Evolutionary conservation across 2,329 filamentous ascomycete genomes (phyloP).

Genomic region (Microsporum audouinii): DNA sequence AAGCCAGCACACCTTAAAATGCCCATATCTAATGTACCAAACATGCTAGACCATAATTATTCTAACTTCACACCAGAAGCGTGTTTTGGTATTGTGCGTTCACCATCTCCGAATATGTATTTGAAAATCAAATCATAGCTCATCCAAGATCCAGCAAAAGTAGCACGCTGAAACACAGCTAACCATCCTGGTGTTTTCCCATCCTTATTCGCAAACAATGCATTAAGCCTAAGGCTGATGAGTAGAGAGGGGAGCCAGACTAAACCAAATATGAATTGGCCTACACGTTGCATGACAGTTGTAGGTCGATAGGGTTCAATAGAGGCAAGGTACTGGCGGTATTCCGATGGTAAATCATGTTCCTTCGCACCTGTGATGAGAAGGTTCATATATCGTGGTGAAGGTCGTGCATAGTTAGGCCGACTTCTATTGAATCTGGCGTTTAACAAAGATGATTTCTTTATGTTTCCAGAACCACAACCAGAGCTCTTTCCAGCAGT

Average conservation of each 20-base stretch:
- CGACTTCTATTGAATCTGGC: neutral
- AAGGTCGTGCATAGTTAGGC: slow-evolving; percentile 55
- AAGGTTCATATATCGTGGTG: slow-evolving; percentile 69
- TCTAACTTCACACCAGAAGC: neutral
- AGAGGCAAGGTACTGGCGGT: slow-evolving; percentile 58
- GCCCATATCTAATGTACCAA: too few species aligned
- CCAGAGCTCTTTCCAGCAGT: slow-evolving; percentile 8
- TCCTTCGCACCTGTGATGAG: slow-evolving; percentile 68
- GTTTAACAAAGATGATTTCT: neutral
- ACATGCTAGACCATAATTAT: neutral
- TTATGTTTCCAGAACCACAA: neutral
- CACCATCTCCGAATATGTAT: slow-evolving; percentile 71
- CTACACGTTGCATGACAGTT: slow-evolving; percentile 53
- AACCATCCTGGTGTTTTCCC: slow-evolving; percentile 62
- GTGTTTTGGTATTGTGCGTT: slow-evolving; percentile 44
- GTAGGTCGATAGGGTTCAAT: slow-evolving; percentile 63
- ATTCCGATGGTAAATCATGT: slow-evolving; percentile 66
- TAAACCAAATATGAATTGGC: slow-evolving; percentile 49
- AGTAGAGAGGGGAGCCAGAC: slow-evolving; percentile 50
- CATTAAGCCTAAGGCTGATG: slow-evolving; percentile 38
- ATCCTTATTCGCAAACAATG: slow-evolving; percentile 47
- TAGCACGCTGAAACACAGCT: slow-evolving; percentile 36
- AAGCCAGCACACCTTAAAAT: too few species aligned
- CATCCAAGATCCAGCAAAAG: slow-evolving; percentile 51
- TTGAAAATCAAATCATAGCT: slow-evolving; percentile 55